A percentile compares a stretch with the other conserved stretches of the same genome.
These are phyloP conservation scores for Pueraria montana DNA, from an alignment of 306 rosid genomes.

Conservation along the genomic window DNA sequence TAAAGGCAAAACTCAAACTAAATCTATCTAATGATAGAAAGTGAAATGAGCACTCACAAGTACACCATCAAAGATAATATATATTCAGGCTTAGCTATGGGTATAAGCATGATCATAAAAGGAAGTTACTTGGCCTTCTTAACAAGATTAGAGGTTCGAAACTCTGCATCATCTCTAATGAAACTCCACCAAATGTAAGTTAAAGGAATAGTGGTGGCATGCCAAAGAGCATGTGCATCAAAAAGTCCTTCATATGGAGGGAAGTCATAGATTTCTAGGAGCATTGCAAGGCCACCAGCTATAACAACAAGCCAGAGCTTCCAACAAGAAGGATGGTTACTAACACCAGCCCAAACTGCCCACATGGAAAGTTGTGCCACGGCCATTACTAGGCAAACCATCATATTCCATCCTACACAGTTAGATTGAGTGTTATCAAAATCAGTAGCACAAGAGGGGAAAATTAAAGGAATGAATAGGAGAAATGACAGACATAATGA, in stretches of 20 bases:
- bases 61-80: slow-evolving; percentile 14
- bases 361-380: no score
- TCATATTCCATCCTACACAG: no score
- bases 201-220: slow-evolving; percentile 79
- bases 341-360: no score
- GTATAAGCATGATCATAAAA: slow-evolving; percentile 17
- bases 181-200: slow-evolving; percentile 94
- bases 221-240: no score
- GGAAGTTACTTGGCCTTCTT: slow-evolving; percentile 75
- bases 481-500: not conserved
- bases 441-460: not conserved
- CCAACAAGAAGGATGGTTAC: no score
- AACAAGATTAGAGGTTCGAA: slow-evolving; percentile 53
- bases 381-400: no score
- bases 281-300: no score
- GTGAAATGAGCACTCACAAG: slow-evolving; percentile 34
- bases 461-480: not conserved
- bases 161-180: slow-evolving; percentile 79
- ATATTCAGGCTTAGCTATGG: not conserved
- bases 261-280: no score
- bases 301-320: no score
- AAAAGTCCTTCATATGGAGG: no score
- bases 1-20: slow-evolving; percentile 1
- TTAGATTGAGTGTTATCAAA: no score
- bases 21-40: slow-evolving; percentile 31